Base-by-base conservation (phyloP, 495 filamentous ascomycete genomes). In the Aspergillus biplanus region DNA sequence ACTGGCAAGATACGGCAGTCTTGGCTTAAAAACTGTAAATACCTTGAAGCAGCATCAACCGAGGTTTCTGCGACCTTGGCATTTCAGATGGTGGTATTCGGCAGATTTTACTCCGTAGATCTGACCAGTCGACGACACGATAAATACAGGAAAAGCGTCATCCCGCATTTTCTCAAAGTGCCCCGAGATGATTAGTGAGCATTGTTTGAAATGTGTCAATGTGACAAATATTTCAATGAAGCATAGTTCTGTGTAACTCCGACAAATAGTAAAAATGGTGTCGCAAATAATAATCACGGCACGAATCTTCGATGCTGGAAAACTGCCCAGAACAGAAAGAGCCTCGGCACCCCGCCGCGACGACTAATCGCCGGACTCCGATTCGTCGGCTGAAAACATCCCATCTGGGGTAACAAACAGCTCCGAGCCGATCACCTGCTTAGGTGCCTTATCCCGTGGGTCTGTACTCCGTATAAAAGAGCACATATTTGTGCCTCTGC, bases 321-420 rank as follows among this genome's bases (percentile, higher is more conserved):
- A 33, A 27, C 37, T 48, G 32, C 58, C 63, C 58, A 9, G 56
- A 55, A n/a, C 1, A 50, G 61, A 8, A 67, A 61, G 15, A 61
- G 52, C 67, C 67, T 69, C 67, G 67, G 67, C 60, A 52, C 50
- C 50, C 58, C 37, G 16, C 39, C 27, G 6, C 52, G 11, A 37
- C 15, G 33, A 55, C 18, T 67, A 67, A 67, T 67, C 11, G 27
- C 6, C 13, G 3, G 11, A 2, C 37, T 21, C 12, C 59, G 58
- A 67, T 67, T 65, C 47, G 65, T 55, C 33, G 21, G 21, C 21
- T 27, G 21, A 27, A 27, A 32, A 12, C n/a, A 1, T 18, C 15
- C 2, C 4, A 53, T 60, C 48, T 32, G 55, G 53, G 53, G 53
- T 13, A 50, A 8, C 47, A 27, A 27, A 27, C 21, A 27, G 21